These are phyloP conservation scores for Thalassiosira ordinaria DNA, from an alignment of 352 stramenopile species.

Conservation along the genomic window DNA sequence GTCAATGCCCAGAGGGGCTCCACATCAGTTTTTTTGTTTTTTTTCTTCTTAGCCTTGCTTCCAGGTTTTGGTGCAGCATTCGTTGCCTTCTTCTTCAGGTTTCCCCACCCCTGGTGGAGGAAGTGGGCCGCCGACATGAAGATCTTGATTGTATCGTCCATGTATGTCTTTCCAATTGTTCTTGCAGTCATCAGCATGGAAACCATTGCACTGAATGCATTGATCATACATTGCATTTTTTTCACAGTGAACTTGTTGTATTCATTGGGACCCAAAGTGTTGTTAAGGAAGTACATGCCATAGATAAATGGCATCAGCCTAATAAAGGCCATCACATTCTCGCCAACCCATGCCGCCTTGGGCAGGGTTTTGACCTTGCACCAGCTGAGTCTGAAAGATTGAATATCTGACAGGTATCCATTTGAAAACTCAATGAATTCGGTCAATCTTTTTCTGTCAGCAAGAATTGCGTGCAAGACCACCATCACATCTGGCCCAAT, in stretches of 20 bases:
- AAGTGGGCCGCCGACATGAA: conserved; percentile 23
- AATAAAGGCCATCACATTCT: conserved; percentile 20
- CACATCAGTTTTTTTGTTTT: no score
- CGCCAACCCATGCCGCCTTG: conserved; percentile 31
- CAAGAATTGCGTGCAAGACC: conserved; percentile 8
- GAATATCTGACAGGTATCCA: conserved; percentile 1
- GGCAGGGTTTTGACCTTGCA: conserved; percentile 33
- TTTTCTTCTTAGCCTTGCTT: no score
- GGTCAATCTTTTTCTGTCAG: conserved; percentile 5
- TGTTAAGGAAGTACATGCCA: conserved; percentile 20
- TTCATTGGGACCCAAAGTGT: not conserved
- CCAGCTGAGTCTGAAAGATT: conserved; percentile 11
- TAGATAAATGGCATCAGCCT: conserved; percentile 18
- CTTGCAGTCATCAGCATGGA: conserved; percentile 26
- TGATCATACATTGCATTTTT: conserved; percentile 19
- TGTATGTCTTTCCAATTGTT: not conserved
- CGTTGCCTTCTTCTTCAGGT: not conserved
- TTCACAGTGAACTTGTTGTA: not conserved
- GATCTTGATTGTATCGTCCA: conserved; percentile 18
- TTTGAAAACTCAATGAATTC: conserved; percentile 22
- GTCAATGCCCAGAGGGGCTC: no score
- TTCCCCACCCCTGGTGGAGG: not conserved
- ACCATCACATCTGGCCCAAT: conserved; percentile 27
- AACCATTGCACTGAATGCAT: conserved; percentile 20
- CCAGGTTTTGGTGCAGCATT: no score